phyloP scores from a whole-genome alignment of 495 filamentous ascomycete genomes.

The Penicillium argentinense region DNA sequence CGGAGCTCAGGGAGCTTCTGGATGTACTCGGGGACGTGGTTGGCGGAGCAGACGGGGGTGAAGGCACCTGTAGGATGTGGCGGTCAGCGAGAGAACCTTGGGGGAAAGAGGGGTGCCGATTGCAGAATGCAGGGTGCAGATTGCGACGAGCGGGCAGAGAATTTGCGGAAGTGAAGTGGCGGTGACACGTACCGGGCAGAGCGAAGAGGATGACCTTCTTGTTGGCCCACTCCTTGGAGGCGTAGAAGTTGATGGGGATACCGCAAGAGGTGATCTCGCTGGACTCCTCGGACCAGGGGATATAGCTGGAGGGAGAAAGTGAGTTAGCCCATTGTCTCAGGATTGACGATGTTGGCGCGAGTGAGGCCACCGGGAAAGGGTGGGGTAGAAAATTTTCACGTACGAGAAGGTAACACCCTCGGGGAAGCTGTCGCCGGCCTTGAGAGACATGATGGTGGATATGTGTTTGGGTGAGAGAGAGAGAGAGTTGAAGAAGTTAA shows the following conservation, averaged over 20 bases:
- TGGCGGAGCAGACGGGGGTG: constrained; percentile 88
- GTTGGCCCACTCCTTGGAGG: constrained; percentile 79
- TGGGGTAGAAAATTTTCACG: constrained; percentile 24
- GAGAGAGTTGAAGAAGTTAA: constrained; percentile 15
- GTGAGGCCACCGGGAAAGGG: no score
- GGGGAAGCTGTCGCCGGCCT: constrained; percentile 83
- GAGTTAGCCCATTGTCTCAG: constrained; percentile 3
- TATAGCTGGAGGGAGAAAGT: constrained; percentile 54
- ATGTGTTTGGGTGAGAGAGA: constrained; percentile 2
- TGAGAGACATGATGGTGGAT: constrained; percentile 64
- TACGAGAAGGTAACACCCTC: constrained; percentile 72
- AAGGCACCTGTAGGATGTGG: constrained; percentile 63
- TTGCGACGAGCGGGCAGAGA: no score
- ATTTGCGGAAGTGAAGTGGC: no score
- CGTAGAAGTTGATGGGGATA: constrained; percentile 74
- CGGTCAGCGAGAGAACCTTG: constrained; percentile 22
- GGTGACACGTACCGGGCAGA: constrained; percentile 62
- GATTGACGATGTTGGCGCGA: no score
- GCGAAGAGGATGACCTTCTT: constrained; percentile 93
- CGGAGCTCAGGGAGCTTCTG: constrained; percentile 69
- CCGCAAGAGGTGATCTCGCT: constrained; percentile 72
- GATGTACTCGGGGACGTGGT: constrained; percentile 86
- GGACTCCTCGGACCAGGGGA: constrained; percentile 65
- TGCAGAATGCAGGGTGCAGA: neutral
- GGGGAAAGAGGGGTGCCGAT: constrained; percentile 1